Base-by-base conservation (phyloP, 345 rosid species). In the Salix udensis region DNA sequence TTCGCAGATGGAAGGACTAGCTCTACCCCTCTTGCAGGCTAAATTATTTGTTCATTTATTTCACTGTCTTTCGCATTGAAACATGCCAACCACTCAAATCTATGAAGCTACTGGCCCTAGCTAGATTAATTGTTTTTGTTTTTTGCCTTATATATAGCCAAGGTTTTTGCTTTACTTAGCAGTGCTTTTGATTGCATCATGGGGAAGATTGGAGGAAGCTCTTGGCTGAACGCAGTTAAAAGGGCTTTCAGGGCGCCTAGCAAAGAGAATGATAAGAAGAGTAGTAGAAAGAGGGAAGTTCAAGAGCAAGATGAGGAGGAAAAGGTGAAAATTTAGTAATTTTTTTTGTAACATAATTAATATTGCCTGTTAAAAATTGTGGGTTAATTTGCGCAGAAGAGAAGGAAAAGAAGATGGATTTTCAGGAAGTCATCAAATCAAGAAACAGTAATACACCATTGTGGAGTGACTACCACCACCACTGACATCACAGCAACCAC, bases 251-350 rank as follows among this genome's bases (percentile, higher is more conserved):
- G 74, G 46, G 62, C 78, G 61, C 82, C 82, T 18, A 60, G 46
- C 12, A 68, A 79, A 42, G 80, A 71, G 36, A 31, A 48, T 34
- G 26, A 71, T 18, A 67, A 78, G 73, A 78, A 52, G 73, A 67
- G 42, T 19, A 67, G 67, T 7, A 72, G 68, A 50, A 78, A 82
- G 82, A 85, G 83, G 77, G 87, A 84, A 48, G 81, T 80, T 16
- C 87, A 80, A 30, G 88, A 87, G 74, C 88, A 82, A 69, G 89
- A 87, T 40, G 89, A 85, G 74, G 90, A 88, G 74, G 87, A 86
- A 66, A 87, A 89, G 86, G 92, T 87, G 53, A 16, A 19, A 53
- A 30, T 9, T 28, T 24, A 21, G 61, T 21, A 30, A 1, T 21
- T 72, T 36, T 34, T 19, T 53, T 18, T 11, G 39, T 24, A 23